Evolutionary conservation across 257 asterid species (phyloP).

Genomic region (Schizonepeta tenuifolia): DNA sequence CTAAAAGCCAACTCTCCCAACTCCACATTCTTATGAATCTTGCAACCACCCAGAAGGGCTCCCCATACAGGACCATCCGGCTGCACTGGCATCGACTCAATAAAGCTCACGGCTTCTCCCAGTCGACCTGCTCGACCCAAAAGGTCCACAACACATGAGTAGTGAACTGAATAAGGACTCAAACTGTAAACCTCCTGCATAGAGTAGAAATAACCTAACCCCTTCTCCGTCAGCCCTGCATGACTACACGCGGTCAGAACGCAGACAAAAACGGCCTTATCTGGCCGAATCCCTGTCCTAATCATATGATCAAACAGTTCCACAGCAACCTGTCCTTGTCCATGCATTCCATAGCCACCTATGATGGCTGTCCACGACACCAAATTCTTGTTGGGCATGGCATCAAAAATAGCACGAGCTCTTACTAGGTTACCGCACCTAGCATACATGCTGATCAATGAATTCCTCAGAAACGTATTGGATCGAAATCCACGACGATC

Average conservation of each 20-base stretch:
- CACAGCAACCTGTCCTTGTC: slow-evolving; percentile 66
- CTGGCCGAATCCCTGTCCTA: slow-evolving; percentile 56
- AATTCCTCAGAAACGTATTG: slow-evolving; percentile 69
- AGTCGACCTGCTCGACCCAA: slow-evolving; percentile 84
- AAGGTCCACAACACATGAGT: slow-evolving; percentile 85
- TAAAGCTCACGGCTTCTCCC: slow-evolving; percentile 60
- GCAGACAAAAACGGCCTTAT: slow-evolving; percentile 70
- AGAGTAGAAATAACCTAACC: slow-evolving; percentile 63
- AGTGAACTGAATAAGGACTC: slow-evolving; percentile 68
- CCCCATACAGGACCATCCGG: slow-evolving; percentile 99
- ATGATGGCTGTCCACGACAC: slow-evolving; percentile 94
- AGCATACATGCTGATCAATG: slow-evolving; percentile 80
- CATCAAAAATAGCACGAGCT: slow-evolving; percentile 69
- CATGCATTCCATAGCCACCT: slow-evolving; percentile 89
- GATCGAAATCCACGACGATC: slow-evolving; percentile 41
- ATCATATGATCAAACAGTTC: slow-evolving; percentile 83
- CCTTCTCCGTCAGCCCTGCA: slow-evolving; percentile 74
- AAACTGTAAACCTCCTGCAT: slow-evolving; percentile 62
- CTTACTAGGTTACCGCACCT: slow-evolving; percentile 80
- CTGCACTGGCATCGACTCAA: slow-evolving; percentile 58
- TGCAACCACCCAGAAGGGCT: slow-evolving; percentile 91
- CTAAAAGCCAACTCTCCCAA: slow-evolving; percentile 79
- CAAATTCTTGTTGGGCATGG: slow-evolving; percentile 63
- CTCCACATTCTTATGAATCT: slow-evolving; percentile 74
- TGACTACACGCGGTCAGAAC: slow-evolving; percentile 87